Evolutionary conservation across 2,329 filamentous ascomycete species (phyloP), one percentile per base, ranked within the genome.

Genomic region (Lachnellula hyalina): DNA sequence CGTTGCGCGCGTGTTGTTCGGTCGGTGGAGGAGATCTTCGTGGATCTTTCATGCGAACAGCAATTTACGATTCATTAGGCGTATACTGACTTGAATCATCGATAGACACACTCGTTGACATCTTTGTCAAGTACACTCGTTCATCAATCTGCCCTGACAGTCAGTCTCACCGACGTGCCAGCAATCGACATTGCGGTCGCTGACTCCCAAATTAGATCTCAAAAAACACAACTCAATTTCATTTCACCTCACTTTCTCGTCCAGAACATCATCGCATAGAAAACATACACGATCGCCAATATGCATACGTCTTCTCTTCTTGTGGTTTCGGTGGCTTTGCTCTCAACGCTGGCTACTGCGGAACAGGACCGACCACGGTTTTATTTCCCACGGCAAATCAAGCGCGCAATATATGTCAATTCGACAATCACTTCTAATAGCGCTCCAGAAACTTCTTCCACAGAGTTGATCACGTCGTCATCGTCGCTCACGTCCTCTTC

Each of bases 101-200:
- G 35, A 51, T 53, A 65, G 64, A 60, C 53, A 77, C 78, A 69
- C 72, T 81, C 76, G 67, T 81, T 80, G 75, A 77, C 73, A 73
- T 69, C 65, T 69, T 70, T 74, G 78, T 82, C 80, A 81, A 79
- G 74, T 81, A 80, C 80, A 80, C 73, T 83, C 80, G 74, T 79
- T 82, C 61, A 59, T 55, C 64, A 71, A 68, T 65, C 65, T 63
- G 65, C 69, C 72, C 76, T 80, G 77, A 79, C 77, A 76, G 73
- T 75, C 64, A 72, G 73, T 74, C 34, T 23, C 19, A 28, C 34
- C 41, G 19, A 41, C 32, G 19, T 47, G 54, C 40, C 47, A 19
- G 47, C 14, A 28, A 21, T 28, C 21, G 19, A 47, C 51, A 12
- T 45, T 14, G 17, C 47, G 14, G 49, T 54, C 56, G 50, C 59